Base-by-base conservation (phyloP, 345 rosid species). In the Sisymbrium irio region DNA sequence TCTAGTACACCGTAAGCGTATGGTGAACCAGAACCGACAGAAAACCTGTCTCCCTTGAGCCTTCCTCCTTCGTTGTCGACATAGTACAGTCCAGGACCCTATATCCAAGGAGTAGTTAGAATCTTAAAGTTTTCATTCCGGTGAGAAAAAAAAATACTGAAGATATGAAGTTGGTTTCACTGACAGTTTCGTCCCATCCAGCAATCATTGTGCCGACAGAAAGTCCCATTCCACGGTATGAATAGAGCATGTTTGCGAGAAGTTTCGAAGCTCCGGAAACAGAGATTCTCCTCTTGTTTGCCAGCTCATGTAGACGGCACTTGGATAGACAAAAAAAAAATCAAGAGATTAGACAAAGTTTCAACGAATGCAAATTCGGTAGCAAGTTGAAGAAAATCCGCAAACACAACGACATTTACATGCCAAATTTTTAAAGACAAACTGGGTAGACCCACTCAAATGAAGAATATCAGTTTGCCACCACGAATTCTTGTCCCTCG, bases 11-110 rank as follows among this genome's bases (percentile, higher is more conserved):
- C 99, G 59, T 96, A 96, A 30, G 98, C 99, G 74, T 96, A 96
- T 13, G 99, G 99, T 36, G 99, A 96, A 77, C 99, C 99, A 59
- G 99, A 96, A 67, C 98, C 99, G 46, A 92, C 99, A n/a, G 99
- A 96, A 76, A 96, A 96, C 42, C 93, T 85, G 56, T 82, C 85
- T 78, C 99, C 98, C 75, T 96, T 96, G 78, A 92, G 78, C 82
- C 99, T 85, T 81, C 98, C 98, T 51, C 99, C 99, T 83, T 96
- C 98, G 56, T 93, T 96, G 83, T 96, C 99, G 36, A 96, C 99
- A 72, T 96, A 96, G 71, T 96, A 96, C 13, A 96, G 77, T 47
- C 95, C 98, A 67, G 99, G 99, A 80, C 99, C 99, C 99, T 96
- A 77, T 75, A 72, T 53, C 35, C 42, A 36, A 45, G 8, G 41